Percentiles rank a stretch among this genome's conserved stretches.
phyloP scores from a whole-genome alignment of 2,329 filamentous ascomycete genomes.

The Leptographium radiaticola region DNA sequence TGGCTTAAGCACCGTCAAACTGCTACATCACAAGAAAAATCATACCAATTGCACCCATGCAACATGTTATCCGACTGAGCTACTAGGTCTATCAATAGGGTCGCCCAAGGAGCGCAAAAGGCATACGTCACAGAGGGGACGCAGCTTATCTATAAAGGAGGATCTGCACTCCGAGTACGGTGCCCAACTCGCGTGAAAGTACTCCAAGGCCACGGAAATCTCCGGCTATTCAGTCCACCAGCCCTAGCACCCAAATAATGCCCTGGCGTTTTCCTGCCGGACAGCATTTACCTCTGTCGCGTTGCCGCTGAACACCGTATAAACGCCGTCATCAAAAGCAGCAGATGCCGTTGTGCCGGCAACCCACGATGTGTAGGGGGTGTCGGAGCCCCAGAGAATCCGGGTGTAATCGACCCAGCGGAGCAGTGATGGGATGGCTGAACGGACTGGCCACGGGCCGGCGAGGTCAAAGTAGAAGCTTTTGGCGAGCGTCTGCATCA shows the following conservation, averaged over 20 bases:
- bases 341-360: not conserved
- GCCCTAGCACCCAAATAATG: not conserved
- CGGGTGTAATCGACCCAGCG: slow-evolving; percentile 14
- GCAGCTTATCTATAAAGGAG: no score
- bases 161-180: no score
- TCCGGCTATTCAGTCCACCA: no score
- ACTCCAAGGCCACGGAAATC: no score
- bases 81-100: no score
- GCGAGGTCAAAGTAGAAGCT: slow-evolving; percentile 17
- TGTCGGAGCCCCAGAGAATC: slow-evolving; percentile 13
- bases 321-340: slow-evolving; percentile 2
- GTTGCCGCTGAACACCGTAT: not conserved
- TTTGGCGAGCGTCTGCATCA: slow-evolving; percentile 7
- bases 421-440: slow-evolving; percentile 11
- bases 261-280: not conserved
- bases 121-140: no score
- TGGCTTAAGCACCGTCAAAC: no score
- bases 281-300: not conserved
- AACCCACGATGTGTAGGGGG: slow-evolving; percentile 13
- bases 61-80: no score
- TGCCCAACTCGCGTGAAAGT: no score
- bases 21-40: no score
- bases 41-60: no score
- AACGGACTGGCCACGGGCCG: slow-evolving; percentile 13
- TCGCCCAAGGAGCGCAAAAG: no score